These are phyloP conservation scores for Exidia glandulosa DNA, from an alignment of 768 basidiomycete species.

Conservation along the genomic window DNA sequence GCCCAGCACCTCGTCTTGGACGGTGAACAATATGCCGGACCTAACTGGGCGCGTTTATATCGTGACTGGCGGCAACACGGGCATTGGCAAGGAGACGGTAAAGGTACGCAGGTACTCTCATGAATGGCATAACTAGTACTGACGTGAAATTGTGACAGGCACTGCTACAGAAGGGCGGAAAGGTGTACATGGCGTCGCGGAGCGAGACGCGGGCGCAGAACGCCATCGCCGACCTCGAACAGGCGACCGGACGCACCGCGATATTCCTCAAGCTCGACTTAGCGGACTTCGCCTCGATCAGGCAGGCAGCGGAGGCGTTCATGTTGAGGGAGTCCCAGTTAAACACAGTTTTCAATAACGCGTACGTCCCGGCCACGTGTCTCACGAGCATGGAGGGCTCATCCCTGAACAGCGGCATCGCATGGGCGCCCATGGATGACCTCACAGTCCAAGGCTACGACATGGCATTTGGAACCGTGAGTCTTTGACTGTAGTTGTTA, in stretches of 20 bases:
- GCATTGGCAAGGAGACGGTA: constrained; percentile 9
- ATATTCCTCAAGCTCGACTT: constrained; percentile 23
- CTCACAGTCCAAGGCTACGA: constrained; percentile 14
- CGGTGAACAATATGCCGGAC: constrained; percentile 10
- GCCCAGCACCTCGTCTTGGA: constrained; percentile 8
- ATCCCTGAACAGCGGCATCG: constrained; percentile 10
- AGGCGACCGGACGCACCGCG: constrained; percentile 12
- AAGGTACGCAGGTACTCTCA: constrained; percentile 4
- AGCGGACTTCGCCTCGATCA: constrained; percentile 20
- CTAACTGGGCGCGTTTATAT: constrained; percentile 11
- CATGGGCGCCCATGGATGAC: constrained; percentile 9
- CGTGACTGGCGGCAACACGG: constrained; percentile 13
- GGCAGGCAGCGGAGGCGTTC: constrained; percentile 13
- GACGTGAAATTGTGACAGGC: too few relatives aligned
- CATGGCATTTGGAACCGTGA: constrained; percentile 26
- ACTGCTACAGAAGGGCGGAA: constrained; percentile 44
- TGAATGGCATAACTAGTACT: too few relatives aligned
- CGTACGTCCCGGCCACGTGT: constrained; percentile 20
- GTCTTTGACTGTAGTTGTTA: constrained; percentile 27
- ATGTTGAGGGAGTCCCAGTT: constrained; percentile 32
- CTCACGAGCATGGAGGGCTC: background rate
- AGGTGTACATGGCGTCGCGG: constrained; percentile 11
- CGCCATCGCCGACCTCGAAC: constrained; percentile 12
- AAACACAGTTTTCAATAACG: constrained; percentile 41
- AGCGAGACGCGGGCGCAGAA: background rate